Percentiles rank a stretch among this genome's conserved stretches.
Conservation (phyloP, 1,139 yeast genomes). For the Taphrina flavorubra region DNA sequence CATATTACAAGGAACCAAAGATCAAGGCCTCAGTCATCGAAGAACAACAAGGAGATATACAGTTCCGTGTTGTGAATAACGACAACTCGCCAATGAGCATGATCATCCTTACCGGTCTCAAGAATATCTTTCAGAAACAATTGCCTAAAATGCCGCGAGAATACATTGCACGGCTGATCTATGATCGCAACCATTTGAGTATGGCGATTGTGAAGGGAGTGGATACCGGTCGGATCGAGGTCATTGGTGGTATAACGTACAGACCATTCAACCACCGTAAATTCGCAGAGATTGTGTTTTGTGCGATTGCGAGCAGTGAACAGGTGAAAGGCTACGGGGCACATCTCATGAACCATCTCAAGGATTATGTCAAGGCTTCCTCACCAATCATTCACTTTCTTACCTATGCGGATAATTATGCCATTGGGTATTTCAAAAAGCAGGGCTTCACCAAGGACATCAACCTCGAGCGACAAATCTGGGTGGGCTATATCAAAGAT, state of each 20-base stretch:
- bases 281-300: slow-evolving; percentile 97
- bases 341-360: slow-evolving; percentile 94
- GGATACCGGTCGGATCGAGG: slow-evolving; percentile 68
- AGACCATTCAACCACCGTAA: slow-evolving; percentile 88
- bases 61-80: slow-evolving; percentile 93
- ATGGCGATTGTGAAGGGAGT: slow-evolving; percentile 88
- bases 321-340: slow-evolving; percentile 99
- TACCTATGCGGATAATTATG: slow-evolving; percentile 98
- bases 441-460: slow-evolving; percentile 98
- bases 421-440: slow-evolving; percentile 96
- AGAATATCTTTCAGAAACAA: slow-evolving; percentile 95
- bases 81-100: slow-evolving; percentile 85
- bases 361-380: slow-evolving; percentile 91
- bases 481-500: slow-evolving; percentile 99
- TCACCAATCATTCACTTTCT: slow-evolving; percentile 84
- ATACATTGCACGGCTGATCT: slow-evolving; percentile 90
- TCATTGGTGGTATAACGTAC: slow-evolving; percentile 96
- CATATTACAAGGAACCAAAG: slow-evolving; percentile 23
- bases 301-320: slow-evolving; percentile 96
- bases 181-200: slow-evolving; percentile 90
- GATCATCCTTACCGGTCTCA: slow-evolving; percentile 90
- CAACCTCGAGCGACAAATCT: slow-evolving; percentile 76
- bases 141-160: slow-evolving; percentile 98
- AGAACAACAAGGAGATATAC: slow-evolving; percentile 88
- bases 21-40: slow-evolving; percentile 94